phyloP scores from a whole-genome alignment of 2,329 filamentous ascomycete species.

The Penicillium janthinellum region DNA sequence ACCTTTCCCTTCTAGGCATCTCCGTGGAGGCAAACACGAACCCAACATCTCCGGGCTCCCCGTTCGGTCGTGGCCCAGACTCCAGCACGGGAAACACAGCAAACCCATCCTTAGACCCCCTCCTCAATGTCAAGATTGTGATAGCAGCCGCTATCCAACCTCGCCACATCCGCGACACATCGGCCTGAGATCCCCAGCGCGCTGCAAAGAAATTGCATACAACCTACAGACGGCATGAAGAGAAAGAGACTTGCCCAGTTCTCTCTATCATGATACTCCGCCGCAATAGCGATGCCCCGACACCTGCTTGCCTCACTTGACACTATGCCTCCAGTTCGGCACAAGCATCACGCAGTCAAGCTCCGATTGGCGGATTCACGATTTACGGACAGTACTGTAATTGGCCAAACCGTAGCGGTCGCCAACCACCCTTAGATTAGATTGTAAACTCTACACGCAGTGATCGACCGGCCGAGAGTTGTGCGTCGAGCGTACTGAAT shows the following conservation, averaged over 20 bases:
- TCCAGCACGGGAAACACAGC: background rate
- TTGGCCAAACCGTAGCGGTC: too few species aligned
- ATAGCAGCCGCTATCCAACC: background rate
- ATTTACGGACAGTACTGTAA: too few species aligned
- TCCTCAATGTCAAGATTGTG: conserved; percentile 1
- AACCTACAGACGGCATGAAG: too few species aligned
- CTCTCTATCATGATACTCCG: too few species aligned
- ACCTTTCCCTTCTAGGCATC: background rate
- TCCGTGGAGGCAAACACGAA: background rate
- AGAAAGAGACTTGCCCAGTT: too few species aligned
- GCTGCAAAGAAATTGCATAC: background rate
- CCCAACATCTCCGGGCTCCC: background rate
- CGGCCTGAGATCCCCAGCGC: background rate
- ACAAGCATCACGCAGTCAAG: too few species aligned
- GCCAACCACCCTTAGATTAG: too few species aligned
- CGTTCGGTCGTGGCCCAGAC: background rate
- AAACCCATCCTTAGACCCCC: background rate
- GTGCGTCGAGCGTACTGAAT: background rate
- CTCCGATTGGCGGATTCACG: too few species aligned
- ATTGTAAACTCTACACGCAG: background rate
- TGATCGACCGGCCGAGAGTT: background rate
- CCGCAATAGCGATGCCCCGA: too few species aligned
- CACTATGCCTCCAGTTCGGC: too few species aligned
- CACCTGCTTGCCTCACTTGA: too few species aligned
- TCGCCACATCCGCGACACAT: background rate